Percentiles rank a stretch among this genome's conserved stretches.
Conservation (phyloP, 1,284 basidiomycete genomes). For the Ceratorhiza oryzae-sativae region DNA sequence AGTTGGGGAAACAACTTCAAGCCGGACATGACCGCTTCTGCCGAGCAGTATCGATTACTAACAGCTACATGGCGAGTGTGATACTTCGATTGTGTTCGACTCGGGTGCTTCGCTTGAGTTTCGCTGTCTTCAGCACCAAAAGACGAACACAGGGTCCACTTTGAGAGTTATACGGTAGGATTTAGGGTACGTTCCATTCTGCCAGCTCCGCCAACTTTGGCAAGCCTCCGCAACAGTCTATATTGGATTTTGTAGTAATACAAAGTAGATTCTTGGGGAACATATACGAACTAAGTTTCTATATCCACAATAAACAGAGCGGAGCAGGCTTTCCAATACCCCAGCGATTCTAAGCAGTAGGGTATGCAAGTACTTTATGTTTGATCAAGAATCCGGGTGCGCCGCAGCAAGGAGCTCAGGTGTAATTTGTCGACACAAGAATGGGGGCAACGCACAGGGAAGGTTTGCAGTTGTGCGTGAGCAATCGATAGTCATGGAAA, state of each 20-base stretch:
- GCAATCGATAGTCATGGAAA: no score
- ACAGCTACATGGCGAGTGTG: neutral
- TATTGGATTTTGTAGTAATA: neutral
- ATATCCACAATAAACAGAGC: neutral
- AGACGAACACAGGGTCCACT: neutral
- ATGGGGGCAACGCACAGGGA: neutral
- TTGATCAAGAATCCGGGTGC: neutral
- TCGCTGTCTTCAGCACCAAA: neutral
- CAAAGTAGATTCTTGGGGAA: no score
- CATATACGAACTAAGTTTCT: no score
- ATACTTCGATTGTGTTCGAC: no score
- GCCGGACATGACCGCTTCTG: neutral
- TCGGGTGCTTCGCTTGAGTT: neutral
- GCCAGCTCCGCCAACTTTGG: neutral
- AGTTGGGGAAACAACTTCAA: conserved; percentile 12
- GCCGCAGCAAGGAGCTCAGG: neutral
- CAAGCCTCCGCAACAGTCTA: neutral
- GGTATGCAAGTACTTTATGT: neutral
- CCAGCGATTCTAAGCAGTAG: neutral
- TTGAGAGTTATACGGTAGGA: no score
- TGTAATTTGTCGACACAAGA: neutral
- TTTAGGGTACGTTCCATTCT: no score
- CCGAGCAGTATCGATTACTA: neutral
- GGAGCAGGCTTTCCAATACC: conserved; percentile 1
- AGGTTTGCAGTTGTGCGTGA: neutral